Evolutionary conservation across 495 filamentous ascomycete genomes (phyloP).

Genomic region (Talaromyces liani): DNA sequence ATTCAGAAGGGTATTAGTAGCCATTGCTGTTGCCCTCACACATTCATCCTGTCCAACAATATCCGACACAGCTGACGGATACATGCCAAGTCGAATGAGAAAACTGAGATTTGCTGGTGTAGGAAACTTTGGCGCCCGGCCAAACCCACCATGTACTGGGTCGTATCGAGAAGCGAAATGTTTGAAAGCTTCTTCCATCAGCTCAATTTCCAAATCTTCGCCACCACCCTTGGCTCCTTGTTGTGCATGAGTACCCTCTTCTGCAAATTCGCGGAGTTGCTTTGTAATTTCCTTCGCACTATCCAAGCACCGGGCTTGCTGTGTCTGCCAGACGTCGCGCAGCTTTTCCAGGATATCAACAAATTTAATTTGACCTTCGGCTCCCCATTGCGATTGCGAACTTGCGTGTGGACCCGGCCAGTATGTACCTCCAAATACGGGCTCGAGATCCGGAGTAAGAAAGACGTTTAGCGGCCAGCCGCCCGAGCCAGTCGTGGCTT

Average conservation of each 20-base stretch:
- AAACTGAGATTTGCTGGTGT: constrained; percentile 81
- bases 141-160: constrained; percentile 68
- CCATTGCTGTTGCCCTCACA: constrained; percentile 70
- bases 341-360: constrained; percentile 79
- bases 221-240: constrained; percentile 38
- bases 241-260: constrained; percentile 68
- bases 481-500: constrained; percentile 84
- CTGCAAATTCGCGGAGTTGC: constrained; percentile 77
- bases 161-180: constrained; percentile 78
- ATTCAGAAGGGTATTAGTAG: constrained; percentile 65
- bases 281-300: constrained; percentile 76
- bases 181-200: constrained; percentile 81
- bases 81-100: constrained; percentile 66
- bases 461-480: constrained; percentile 98
- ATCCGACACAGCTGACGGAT: constrained; percentile 66
- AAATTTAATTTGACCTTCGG: constrained; percentile 59
- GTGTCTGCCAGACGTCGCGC: constrained; percentile 71
- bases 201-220: constrained; percentile 74
- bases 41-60: constrained; percentile 81
- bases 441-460: constrained; percentile 84
- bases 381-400: constrained; percentile 18
- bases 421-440: constrained; percentile 94
- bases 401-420: constrained; percentile 74
- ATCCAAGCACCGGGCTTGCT: constrained; percentile 70
- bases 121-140: constrained; percentile 75